A percentile compares a stretch with the other conserved stretches of the same genome.
Conservation (phyloP, 2,329 filamentous ascomycete genomes). For the Phyllachora maydis region DNA sequence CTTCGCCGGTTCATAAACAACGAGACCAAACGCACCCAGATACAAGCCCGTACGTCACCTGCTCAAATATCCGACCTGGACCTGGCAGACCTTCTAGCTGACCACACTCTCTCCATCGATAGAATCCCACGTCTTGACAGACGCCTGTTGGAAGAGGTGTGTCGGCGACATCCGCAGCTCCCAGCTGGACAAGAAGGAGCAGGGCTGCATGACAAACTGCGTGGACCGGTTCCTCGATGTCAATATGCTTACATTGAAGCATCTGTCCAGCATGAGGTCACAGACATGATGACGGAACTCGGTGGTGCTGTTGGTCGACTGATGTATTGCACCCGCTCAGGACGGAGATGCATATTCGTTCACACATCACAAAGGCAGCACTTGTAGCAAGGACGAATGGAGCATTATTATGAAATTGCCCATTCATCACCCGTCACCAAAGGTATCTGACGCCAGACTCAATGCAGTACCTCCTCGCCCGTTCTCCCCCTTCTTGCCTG, state of each 20-base stretch:
- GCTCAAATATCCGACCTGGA: conserved; percentile 2
- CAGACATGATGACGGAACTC: conserved; percentile 1
- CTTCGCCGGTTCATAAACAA: conserved; percentile 70
- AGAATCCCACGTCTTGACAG: conserved; percentile 36
- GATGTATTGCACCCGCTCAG: too few relatives aligned
- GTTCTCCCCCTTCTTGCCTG: conserved; percentile 5
- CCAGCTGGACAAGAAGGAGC: conserved; percentile 57
- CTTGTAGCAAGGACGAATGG: too few relatives aligned
- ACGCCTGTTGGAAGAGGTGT: conserved; percentile 92
- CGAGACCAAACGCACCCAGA: conserved; percentile 65
- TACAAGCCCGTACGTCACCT: conserved; percentile 34
- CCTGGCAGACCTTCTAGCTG: neutral
- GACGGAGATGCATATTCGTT: too few relatives aligned
- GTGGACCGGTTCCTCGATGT: conserved; percentile 87
- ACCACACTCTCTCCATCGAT: conserved; percentile 1
- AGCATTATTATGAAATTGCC: too few relatives aligned
- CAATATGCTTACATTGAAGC: conserved; percentile 65
- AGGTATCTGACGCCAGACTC: conserved; percentile 11
- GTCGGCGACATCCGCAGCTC: conserved; percentile 50
- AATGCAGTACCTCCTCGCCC: conserved; percentile 7
- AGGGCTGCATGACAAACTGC: conserved; percentile 75
- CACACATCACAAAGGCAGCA: too few relatives aligned
- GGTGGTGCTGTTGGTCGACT: conserved; percentile 1
- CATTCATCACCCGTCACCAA: conserved; percentile 9
- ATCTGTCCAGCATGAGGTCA: conserved; percentile 44